Percentiles rank a stretch among this genome's conserved stretches.
Evolutionary conservation across 306 rosid species (phyloP).

Genomic region (Sicyos baderoa): DNA sequence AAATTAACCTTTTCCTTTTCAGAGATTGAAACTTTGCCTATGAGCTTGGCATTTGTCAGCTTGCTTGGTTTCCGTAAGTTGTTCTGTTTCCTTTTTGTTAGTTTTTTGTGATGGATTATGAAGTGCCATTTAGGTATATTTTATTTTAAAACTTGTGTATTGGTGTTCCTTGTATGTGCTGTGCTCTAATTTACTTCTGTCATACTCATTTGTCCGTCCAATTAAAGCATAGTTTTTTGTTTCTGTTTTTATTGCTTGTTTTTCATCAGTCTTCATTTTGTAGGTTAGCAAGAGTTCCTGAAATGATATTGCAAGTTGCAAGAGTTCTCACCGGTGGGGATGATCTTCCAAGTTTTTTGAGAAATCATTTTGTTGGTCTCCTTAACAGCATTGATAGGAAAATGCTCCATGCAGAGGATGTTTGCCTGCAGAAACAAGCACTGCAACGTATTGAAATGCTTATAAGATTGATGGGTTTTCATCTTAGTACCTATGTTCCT

Average conservation of each 20-base stretch:
- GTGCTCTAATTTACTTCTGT: constrained; percentile 23
- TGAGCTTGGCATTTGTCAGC: background rate
- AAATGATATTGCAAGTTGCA: constrained; percentile 70
- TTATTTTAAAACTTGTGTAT: constrained; percentile 9
- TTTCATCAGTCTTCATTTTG: constrained; percentile 28
- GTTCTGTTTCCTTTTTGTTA: constrained; percentile 3
- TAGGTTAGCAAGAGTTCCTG: constrained; percentile 86
- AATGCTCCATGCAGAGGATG: constrained; percentile 85
- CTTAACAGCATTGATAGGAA: constrained; percentile 80
- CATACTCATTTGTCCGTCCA: background rate
- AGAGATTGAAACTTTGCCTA: background rate
- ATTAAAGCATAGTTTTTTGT: background rate
- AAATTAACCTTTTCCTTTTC: background rate
- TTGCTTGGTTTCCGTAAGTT: background rate
- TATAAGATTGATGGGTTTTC: constrained; percentile 85
- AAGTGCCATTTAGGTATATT: constrained; percentile 15
- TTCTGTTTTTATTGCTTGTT: background rate
- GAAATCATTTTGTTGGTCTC: constrained; percentile 81
- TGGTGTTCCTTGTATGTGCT: constrained; percentile 18
- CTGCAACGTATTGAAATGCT: constrained; percentile 80
- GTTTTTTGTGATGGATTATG: background rate
- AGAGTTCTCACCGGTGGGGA: constrained; percentile 78
- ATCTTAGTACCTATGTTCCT: constrained; percentile 80
- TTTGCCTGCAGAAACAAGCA: constrained; percentile 65
- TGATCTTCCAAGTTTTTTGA: constrained; percentile 82